Evolutionary conservation across 2,329 filamentous ascomycete genomes (phyloP), one percentile per base, ranked within the genome.

Genomic region (Exophiala sp.): DNA sequence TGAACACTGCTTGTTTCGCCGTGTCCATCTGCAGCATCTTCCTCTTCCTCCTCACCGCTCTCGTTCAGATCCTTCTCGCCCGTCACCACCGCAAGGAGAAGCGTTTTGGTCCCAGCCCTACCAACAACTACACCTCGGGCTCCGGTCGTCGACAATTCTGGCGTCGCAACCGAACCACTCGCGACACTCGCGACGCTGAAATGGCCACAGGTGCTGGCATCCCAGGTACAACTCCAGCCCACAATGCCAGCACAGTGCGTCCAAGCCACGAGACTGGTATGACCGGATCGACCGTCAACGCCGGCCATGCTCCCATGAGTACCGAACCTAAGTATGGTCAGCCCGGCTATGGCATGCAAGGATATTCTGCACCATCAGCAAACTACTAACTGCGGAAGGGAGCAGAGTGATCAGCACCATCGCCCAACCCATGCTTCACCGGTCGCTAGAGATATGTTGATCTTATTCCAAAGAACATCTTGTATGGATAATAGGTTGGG

Each of bases 21-120:
- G 82, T 93, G 13, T 73, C 89, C 23, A 85, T 96, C 53, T 79
- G 89, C 49, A 85, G 78, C 63, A 81, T 86, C 82, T 89, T 86
- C 70, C 82, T 91, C 68, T 93, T 91, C 75, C 64, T 88, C 61
- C 63, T 87, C 63, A 87, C 86, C 43, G 80, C 86, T 45, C 65
- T 82, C 50, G 73, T 85, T 56, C 86, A 91, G 63, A 57, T 88
- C 43, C 73, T 77, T 43, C 78, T 91, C 39, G 78, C 79, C 60
- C 81, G 82, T 53, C 76, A 86, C 67, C 84, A 86, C 73, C 81
- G 82, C 70, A 83, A 82, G 62, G 83, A 87, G 70, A 86, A 85
- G 73, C 79, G 80, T 46, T 86, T 78, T 64, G 83, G 84, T 11
- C 83, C 82, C 29, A 73, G 74, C 42, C 82, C 82, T 18, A 66